These are phyloP conservation scores for Cercophora newfieldiana DNA, from an alignment of 495 filamentous ascomycete species.

Conservation along the genomic window DNA sequence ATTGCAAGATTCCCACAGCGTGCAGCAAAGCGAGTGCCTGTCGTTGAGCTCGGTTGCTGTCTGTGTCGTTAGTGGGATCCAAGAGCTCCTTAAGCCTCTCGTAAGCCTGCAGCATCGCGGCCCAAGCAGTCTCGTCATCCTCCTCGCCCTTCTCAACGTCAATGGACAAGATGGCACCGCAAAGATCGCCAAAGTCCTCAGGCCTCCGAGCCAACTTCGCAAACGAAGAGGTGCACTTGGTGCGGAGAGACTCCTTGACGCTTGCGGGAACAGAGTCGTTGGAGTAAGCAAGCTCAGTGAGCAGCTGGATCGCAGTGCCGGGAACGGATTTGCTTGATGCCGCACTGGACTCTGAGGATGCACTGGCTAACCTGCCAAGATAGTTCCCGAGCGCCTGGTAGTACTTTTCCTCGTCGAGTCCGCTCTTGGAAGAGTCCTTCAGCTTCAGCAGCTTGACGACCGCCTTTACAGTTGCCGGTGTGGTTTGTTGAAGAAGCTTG, in stretches of 20 bases:
- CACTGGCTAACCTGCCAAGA: constrained; percentile 45
- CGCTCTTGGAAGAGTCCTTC: constrained; percentile 32
- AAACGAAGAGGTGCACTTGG: constrained; percentile 61
- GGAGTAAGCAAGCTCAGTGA: constrained; percentile 54
- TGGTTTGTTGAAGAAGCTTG: constrained; percentile 64
- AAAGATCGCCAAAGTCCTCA: constrained; percentile 53
- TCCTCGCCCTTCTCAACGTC: constrained; percentile 58
- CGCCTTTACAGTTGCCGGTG: constrained; percentile 49
- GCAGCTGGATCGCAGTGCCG: constrained; percentile 41
- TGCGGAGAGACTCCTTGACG: constrained; percentile 68
- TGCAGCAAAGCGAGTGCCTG: constrained; percentile 78
- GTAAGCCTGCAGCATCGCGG: constrained; percentile 61
- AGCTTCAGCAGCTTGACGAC: constrained; percentile 45
- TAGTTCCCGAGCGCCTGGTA: constrained; percentile 56
- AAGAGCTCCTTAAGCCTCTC: constrained; percentile 67
- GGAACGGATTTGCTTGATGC: constrained; percentile 35
- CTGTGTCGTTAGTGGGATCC: constrained; percentile 53
- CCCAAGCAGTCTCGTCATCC: constrained; percentile 57
- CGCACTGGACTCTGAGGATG: constrained; percentile 19
- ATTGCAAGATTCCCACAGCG: constrained; percentile 79
- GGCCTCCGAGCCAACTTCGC: constrained; percentile 67
- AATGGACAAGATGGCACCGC: constrained; percentile 48
- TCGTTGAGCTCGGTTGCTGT: constrained; percentile 37
- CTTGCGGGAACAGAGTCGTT: constrained; percentile 54
- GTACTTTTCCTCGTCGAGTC: constrained; percentile 39